A percentile compares a stretch with the other conserved stretches of the same genome.
phyloP scores from a whole-genome alignment of 768 basidiomycete genomes.

The Plicaturopsis crispa region DNA sequence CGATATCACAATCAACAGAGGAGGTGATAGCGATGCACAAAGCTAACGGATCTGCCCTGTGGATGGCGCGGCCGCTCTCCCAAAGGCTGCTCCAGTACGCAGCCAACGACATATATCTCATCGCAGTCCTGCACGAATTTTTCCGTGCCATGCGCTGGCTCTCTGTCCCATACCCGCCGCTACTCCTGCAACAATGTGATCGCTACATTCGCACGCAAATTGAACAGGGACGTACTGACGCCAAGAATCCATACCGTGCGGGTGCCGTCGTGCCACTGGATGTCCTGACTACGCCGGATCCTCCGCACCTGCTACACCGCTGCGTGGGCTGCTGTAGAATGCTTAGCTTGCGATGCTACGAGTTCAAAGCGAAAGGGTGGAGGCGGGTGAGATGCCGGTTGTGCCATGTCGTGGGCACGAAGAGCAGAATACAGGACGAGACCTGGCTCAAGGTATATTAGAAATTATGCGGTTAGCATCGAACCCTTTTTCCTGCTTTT shows the following conservation, averaged over 20 bases:
- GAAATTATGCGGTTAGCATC: too few species aligned
- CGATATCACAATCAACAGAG: conserved; percentile 14
- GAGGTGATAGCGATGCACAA: conserved; percentile 30
- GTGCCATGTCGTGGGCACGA: neutral
- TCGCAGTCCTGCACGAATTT: conserved; percentile 25
- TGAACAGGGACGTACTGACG: neutral
- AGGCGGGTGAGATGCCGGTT: neutral
- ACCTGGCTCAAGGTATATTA: too few species aligned
- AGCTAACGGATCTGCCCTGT: conserved; percentile 17
- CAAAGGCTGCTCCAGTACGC: conserved; percentile 30
- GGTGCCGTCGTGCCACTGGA: neutral
- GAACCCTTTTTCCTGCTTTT: too few species aligned
- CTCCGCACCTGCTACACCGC: neutral
- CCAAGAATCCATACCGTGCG: neutral
- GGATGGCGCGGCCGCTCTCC: conserved; percentile 30
- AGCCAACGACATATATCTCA: conserved; percentile 32
- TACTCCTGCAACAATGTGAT: neutral
- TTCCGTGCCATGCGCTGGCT: conserved; percentile 17
- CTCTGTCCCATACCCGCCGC: conserved; percentile 14
- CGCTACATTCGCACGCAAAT: neutral
- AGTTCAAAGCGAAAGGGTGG: neutral
- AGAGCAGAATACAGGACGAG: neutral
- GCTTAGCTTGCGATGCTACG: neutral
- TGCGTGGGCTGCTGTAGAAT: neutral
- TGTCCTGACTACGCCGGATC: neutral